Conservation (phyloP, 352 stramenopile genomes). For the Phytophthora chlamydospora region DNA sequence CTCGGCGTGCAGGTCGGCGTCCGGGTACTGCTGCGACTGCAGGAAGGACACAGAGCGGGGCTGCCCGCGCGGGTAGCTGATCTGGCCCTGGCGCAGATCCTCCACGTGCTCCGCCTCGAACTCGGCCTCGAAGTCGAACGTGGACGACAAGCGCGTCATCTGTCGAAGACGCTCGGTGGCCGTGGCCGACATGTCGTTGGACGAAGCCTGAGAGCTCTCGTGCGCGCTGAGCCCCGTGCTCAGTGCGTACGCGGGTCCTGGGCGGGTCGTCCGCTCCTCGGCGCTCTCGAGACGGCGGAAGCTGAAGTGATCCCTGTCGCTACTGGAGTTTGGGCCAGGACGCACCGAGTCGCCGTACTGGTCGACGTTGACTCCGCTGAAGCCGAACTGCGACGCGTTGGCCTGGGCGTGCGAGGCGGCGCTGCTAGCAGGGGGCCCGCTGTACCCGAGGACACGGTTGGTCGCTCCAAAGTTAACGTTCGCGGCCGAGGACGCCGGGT, state of each 20-base stretch:
- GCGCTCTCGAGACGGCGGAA: conserved; percentile 35
- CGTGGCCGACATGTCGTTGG: conserved; percentile 26
- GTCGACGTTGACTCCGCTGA: conserved; percentile 27
- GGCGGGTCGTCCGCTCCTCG: conserved; percentile 14
- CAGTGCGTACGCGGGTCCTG: conserved; percentile 15
- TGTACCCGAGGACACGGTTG: conserved; percentile 13
- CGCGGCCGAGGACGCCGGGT: conserved; percentile 22
- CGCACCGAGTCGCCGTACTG: conserved; percentile 10
- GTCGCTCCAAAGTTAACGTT: conserved; percentile 32
- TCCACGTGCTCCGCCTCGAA: conserved; percentile 52
- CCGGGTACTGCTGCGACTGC: conserved; percentile 74
- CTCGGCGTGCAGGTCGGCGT: conserved; percentile 73
- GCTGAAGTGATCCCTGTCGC: conserved; percentile 32
- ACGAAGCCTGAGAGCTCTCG: conserved; percentile 35
- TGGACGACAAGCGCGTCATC: conserved; percentile 44
- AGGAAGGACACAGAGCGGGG: conserved; percentile 73
- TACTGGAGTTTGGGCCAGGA: background rate
- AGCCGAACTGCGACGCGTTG: conserved; percentile 42
- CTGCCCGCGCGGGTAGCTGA: conserved; percentile 56
- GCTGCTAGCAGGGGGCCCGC: conserved; percentile 21
- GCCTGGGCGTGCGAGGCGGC: conserved; percentile 30
- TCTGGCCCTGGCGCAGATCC: conserved; percentile 53
- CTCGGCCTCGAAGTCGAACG: conserved; percentile 62
- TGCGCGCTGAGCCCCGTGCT: conserved; percentile 31
- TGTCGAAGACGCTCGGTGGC: conserved; percentile 11